phyloP scores from a whole-genome alignment of 1,284 basidiomycete species.

The Cryptococcus neoformans region DNA sequence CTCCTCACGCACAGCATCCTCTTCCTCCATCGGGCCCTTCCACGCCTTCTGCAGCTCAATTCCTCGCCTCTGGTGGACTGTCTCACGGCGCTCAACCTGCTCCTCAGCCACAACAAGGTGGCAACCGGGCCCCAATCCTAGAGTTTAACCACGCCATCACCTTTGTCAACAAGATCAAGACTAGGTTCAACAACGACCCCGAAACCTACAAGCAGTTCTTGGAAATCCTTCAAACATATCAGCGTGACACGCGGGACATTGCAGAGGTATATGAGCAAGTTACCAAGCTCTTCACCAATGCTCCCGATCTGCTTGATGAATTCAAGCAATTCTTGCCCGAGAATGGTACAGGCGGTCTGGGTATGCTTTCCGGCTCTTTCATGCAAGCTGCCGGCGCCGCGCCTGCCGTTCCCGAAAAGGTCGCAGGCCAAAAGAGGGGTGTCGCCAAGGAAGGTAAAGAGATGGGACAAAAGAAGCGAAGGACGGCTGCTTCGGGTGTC shows the following conservation, averaged over 20 bases:
- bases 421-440: slow-evolving; percentile 29
- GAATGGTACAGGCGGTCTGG: slow-evolving; percentile 38
- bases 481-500: slow-evolving; percentile 44
- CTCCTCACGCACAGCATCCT: slow-evolving; percentile 20
- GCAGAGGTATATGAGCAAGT: slow-evolving; percentile 94
- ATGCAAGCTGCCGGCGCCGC: slow-evolving; percentile 25
- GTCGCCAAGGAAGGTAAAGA: slow-evolving; percentile 38
- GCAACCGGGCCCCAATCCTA: slow-evolving; percentile 46
- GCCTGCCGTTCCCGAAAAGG: slow-evolving; percentile 12
- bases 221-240: slow-evolving; percentile 96
- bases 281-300: slow-evolving; percentile 85
- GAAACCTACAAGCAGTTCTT: slow-evolving; percentile 98
- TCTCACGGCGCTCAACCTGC: slow-evolving; percentile 60
- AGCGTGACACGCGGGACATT: slow-evolving; percentile 85
- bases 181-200: slow-evolving; percentile 82
- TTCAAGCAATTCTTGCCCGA: slow-evolving; percentile 96
- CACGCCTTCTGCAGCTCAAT: slow-evolving; percentile 39
- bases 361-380: slow-evolving; percentile 36
- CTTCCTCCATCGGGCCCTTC: slow-evolving; percentile 33
- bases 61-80: slow-evolving; percentile 30
- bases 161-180: slow-evolving; percentile 99
- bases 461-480: slow-evolving; percentile 38
- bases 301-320: slow-evolving; percentile 87
- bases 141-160: slow-evolving; percentile 98
- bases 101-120: slow-evolving; percentile 81